Evolutionary conservation across 2,329 filamentous ascomycete genomes (phyloP), one percentile per base, ranked within the genome.

Genomic region (Colletotrichum lini): DNA sequence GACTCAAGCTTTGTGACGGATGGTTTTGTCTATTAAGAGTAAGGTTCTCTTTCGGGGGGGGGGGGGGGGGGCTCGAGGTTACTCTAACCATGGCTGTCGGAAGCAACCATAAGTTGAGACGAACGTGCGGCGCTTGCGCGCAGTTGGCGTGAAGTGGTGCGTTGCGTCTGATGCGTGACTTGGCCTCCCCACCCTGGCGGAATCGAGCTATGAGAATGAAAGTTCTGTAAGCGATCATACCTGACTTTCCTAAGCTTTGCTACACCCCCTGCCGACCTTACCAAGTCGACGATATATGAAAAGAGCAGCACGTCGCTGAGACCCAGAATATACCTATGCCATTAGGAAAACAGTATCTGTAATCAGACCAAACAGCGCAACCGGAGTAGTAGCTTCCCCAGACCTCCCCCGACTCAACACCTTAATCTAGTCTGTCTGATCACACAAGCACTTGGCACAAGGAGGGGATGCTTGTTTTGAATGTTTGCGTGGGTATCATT

Each of bases 401-500:
- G 8, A 10, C 35, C 2, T 38, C 35, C 35, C 52, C 18, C 6
- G 1, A 38, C 6, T 54, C 30, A 21, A 15, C 30, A 10, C 35
- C 13, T 4, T 5, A 8, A 8, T 35, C 9, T 7, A 35, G 12
- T 4, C 13, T n/a, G n/a, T 4, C 53, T 21, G 10, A 56, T 21
- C 10, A 21, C 53, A 40, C 12, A 21, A 56, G 35, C 30, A 56
- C 18, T 18, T 6, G 21, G 18, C 9, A 21, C 12, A 16, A 9
- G n/a, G 45, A 13, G 35, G n/a, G 21, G 12, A 5, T 2, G 35
- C 38, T 13, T 23, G 10, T 61, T 23, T 42, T 42, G 8, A 49
- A 63, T 30, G 59, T 18, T 52, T 52, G 38, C 38, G 49, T 53
- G 60, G 49, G 60, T 63, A 63, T 63, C 49, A 63, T 35, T 63